A percentile compares a stretch with the other conserved stretches of the same genome.
Evolutionary conservation across 164 flowering plant genomes (phyloP).

Genomic region (Stephania yunnanensis): DNA sequence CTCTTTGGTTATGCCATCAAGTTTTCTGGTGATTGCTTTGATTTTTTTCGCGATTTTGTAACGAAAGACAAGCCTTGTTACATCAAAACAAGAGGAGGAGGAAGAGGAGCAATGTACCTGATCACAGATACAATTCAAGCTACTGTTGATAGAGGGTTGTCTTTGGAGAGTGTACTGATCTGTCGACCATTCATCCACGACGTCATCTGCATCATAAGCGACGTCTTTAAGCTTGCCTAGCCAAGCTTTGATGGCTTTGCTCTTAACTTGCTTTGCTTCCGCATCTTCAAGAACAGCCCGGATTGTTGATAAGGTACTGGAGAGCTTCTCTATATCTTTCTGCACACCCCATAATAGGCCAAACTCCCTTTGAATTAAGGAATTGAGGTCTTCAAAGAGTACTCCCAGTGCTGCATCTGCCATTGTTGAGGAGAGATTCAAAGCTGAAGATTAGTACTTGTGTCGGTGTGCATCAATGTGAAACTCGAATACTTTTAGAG

Average conservation of each 20-base stretch:
- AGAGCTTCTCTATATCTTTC: conserved; percentile 4
- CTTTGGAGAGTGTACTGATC: too few species aligned
- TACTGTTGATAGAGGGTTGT: too few species aligned
- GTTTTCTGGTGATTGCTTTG: background rate
- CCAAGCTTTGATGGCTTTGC: too few species aligned
- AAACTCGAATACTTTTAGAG: too few species aligned
- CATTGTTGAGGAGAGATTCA: background rate
- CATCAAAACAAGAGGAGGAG: background rate
- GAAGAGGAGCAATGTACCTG: background rate
- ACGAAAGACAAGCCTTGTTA: background rate
- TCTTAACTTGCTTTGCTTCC: too few species aligned
- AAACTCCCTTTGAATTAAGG: background rate
- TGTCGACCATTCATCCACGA: too few species aligned
- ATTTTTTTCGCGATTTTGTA: background rate
- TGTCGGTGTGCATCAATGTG: too few species aligned
- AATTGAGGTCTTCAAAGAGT: background rate
- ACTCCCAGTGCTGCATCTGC: background rate
- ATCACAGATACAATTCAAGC: too few species aligned
- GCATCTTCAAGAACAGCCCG: conserved; percentile 8
- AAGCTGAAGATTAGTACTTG: too few species aligned
- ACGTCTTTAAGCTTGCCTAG: too few species aligned
- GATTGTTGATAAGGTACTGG: conserved; percentile 7
- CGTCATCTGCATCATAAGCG: too few species aligned
- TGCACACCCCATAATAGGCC: conserved; percentile 5
- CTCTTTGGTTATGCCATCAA: background rate